Conservation (phyloP, 2,329 filamentous ascomycete species). For the Macroventuria anomochaeta region DNA sequence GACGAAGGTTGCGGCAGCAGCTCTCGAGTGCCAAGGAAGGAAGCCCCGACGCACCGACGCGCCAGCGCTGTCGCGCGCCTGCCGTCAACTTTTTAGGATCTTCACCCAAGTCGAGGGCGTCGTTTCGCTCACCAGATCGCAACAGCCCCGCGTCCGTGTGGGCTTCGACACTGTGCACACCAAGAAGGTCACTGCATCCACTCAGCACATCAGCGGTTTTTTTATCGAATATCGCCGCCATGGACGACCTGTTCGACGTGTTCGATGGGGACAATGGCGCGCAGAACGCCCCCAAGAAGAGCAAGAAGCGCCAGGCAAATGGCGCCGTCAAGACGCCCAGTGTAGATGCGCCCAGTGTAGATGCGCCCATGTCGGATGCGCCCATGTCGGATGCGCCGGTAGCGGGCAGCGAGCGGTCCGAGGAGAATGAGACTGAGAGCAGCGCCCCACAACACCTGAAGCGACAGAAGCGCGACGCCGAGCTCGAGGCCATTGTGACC, state of each 20-base stretch:
- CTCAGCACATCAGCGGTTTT: too few species aligned
- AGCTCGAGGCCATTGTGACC: constrained; percentile 81
- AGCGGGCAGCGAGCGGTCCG: constrained; percentile 9
- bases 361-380: too few species aligned
- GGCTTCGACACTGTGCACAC: constrained; percentile 7
- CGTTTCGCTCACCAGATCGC: not conserved
- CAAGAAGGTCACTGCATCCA: constrained; percentile 1
- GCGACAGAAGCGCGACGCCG: constrained; percentile 68
- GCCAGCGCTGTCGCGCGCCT: constrained; percentile 4
- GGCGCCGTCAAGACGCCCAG: constrained; percentile 70
- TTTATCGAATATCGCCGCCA: constrained; percentile 14
- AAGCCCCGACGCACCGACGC: constrained; percentile 8
- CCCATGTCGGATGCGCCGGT: constrained; percentile 53
- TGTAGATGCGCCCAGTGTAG: constrained; percentile 41
- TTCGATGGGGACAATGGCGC: constrained; percentile 47
- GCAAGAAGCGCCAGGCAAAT: constrained; percentile 86
- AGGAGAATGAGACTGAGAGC: constrained; percentile 39
- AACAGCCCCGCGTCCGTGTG: not conserved
- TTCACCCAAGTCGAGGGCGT: constrained; percentile 4
- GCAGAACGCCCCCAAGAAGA: constrained; percentile 55
- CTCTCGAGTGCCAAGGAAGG: constrained; percentile 11
- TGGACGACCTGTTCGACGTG: constrained; percentile 56
- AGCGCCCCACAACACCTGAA: constrained; percentile 58
- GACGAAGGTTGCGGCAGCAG: constrained; percentile 15
- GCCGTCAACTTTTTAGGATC: constrained; percentile 14